Percentiles rank a stretch among this genome's conserved stretches.
These are phyloP conservation scores for Sporothrix pallida DNA, from an alignment of 2,329 filamentous ascomycete species.

Conservation along the genomic window DNA sequence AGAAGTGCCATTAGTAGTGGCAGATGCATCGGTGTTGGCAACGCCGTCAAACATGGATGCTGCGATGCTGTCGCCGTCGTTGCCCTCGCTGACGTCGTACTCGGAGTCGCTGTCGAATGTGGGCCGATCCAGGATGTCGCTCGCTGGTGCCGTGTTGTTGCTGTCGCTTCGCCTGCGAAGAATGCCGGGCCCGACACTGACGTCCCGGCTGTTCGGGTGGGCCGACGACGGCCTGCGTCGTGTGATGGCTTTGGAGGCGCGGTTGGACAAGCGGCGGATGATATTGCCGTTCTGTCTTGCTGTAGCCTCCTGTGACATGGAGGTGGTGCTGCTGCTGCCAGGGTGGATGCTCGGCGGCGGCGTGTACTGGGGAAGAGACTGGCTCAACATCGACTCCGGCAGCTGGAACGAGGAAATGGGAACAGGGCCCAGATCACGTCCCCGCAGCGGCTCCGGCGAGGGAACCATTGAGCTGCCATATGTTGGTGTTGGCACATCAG, in stretches of 20 bases:
- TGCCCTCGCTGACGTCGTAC: conserved; percentile 61
- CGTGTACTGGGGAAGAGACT: conserved; percentile 63
- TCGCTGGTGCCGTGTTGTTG: conserved; percentile 70
- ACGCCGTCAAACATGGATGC: conserved; percentile 49
- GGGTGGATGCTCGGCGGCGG: conserved; percentile 42
- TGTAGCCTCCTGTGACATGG: conserved; percentile 46
- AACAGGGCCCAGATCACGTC: conserved; percentile 58
- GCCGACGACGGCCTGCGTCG: conserved; percentile 79
- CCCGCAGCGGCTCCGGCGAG: conserved; percentile 68
- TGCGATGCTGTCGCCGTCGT: conserved; percentile 43
- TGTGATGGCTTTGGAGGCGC: conserved; percentile 71
- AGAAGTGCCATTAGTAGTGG: conserved; percentile 54
- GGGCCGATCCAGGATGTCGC: conserved; percentile 34
- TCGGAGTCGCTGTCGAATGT: conserved; percentile 60
- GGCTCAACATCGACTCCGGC: conserved; percentile 71
- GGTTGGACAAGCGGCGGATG: conserved; percentile 84
- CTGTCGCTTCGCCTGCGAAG: conserved; percentile 86
- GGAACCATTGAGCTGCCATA: conserved; percentile 68
- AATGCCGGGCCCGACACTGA: conserved; percentile 87
- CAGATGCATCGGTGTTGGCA: conserved; percentile 54
- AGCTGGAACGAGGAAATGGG: conserved; percentile 67
- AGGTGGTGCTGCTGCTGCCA: conserved; percentile 59
- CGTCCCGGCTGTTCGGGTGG: conserved; percentile 77
- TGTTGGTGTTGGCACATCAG: conserved; percentile 56
- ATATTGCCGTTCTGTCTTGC: conserved; percentile 57